Evolutionary conservation across 192 early-diverging fungal genomes (phyloP), one percentile per base, ranked within the genome.

Genomic region (Jimgerdemannia flammicorona): DNA sequence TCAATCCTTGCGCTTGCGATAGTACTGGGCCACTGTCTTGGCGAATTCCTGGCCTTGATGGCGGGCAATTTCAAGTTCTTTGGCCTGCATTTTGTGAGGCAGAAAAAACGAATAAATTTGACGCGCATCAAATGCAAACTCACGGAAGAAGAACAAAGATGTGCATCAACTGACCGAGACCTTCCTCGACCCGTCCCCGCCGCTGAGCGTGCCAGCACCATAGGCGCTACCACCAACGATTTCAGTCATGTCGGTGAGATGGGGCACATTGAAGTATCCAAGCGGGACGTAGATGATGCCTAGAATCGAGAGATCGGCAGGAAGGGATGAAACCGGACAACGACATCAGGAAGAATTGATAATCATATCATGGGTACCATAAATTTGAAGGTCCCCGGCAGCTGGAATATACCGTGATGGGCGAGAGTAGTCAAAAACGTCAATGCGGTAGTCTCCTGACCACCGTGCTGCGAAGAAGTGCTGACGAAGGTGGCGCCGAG

Each of bases 61-160:
- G 69, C 74, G 75, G 1, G 89, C 89, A 70, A 89, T 83, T 40
- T 86, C 92, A 40, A 90, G 83, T 75, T 91, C 91, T 81, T 88
- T 87, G 79, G 91, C 79, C 85, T 42, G 78, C 73, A 43, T 84
- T 83, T 64, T 88, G 83, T 44, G n/a, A 83, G 85, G 2, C 89
- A 29, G 29, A 29, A 29, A 18, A 14, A 10, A 10, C 14, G 0
- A 59, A 14, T 59, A 59, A 59, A 10, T 14, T 14, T 14, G 49
- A 10, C 49, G 49, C 14, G 49, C 14, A 29, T 29, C 29, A 29
- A 29, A 29, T 29, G 29, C 14, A 59, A 59, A 59, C 49, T 59
- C 14, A 10, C 49, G 49, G 29, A 29, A 29, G 29, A 29, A 29
- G 29, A 59, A 10, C 49, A 59, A 10, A 14, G 49, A 59, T 14